A percentile compares a stretch with the other conserved stretches of the same genome.
Conservation (phyloP, 129 eudicot genomes). For the Lactuca sativa region DNA sequence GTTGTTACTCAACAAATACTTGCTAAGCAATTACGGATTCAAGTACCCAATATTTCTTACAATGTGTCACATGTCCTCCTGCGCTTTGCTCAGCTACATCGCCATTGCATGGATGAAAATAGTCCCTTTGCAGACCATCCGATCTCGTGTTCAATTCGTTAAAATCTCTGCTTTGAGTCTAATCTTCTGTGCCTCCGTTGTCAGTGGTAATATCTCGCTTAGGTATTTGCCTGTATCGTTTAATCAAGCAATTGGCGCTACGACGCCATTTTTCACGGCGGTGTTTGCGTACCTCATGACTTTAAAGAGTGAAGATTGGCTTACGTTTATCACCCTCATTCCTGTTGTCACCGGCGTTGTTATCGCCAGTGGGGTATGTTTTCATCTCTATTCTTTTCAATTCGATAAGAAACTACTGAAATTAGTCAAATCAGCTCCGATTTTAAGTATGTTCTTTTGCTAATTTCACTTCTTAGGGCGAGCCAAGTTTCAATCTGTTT, state of each 20-base stretch:
- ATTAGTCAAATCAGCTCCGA: neutral
- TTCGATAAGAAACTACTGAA: slow-evolving; percentile 3
- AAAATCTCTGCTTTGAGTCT: slow-evolving; percentile 72
- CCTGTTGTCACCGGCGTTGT: slow-evolving; percentile 92
- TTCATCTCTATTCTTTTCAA: neutral
- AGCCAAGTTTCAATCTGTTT: slow-evolving; percentile 88
- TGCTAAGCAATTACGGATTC: slow-evolving; percentile 76
- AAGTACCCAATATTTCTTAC: slow-evolving; percentile 80
- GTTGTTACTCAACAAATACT: slow-evolving; percentile 63
- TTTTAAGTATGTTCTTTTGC: neutral
- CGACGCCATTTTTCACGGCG: slow-evolving; percentile 95
- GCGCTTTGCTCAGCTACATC: slow-evolving; percentile 73
- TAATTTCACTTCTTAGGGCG: slow-evolving; percentile 48
- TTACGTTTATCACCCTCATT: slow-evolving; percentile 57
- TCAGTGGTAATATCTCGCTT: slow-evolving; percentile 81
- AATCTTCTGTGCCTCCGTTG: slow-evolving; percentile 81
- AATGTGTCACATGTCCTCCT: slow-evolving; percentile 90
- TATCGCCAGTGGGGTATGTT: slow-evolving; percentile 86
- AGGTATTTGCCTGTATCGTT: slow-evolving; percentile 85
- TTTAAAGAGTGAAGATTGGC: slow-evolving; percentile 73
- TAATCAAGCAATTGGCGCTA: slow-evolving; percentile 94
- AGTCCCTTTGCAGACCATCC: slow-evolving; percentile 75
- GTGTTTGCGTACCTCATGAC: slow-evolving; percentile 84
- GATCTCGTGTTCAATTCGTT: slow-evolving; percentile 68
- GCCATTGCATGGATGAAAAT: slow-evolving; percentile 81